These are phyloP conservation scores for Cladosporium velox DNA, from an alignment of 2,329 filamentous ascomycete genomes.

Conservation along the genomic window DNA sequence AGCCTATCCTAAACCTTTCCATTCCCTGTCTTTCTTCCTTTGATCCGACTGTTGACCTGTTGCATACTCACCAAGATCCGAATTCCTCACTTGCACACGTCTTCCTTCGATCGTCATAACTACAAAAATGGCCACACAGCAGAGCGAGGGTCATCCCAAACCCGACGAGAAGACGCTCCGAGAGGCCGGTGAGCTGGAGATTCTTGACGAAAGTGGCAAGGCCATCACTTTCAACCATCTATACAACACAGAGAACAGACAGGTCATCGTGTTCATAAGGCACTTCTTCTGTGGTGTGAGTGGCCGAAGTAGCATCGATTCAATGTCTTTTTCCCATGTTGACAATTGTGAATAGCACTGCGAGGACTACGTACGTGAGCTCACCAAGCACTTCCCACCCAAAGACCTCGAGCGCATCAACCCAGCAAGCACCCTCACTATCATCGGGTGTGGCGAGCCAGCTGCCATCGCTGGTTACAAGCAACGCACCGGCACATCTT, in stretches of 20 bases:
- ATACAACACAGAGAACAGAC: constrained; percentile 27
- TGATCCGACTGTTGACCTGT: background rate
- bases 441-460: constrained; percentile 41
- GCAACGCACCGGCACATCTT: constrained; percentile 34
- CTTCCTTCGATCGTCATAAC: background rate
- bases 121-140: constrained; percentile 3
- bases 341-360: constrained; percentile 29
- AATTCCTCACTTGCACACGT: background rate
- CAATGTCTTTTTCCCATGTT: background rate
- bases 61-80: background rate
- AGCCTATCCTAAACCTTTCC: background rate
- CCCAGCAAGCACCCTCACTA: constrained; percentile 32
- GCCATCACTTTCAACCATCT: constrained; percentile 32
- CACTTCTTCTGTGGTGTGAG: constrained; percentile 45
- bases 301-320: background rate
- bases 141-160: constrained; percentile 11
- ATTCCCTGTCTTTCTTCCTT: background rate
- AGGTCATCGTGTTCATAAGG: constrained; percentile 42
- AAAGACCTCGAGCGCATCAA: constrained; percentile 25
- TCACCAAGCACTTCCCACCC: constrained; percentile 31
- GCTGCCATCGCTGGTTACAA: constrained; percentile 35
- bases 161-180: constrained; percentile 23
- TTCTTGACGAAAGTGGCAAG: constrained; percentile 34
- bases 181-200: constrained; percentile 28
- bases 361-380: constrained; percentile 38